Conservation (phyloP, 1,139 yeast species). For the Groenewaldozyma auringiensis region DNA sequence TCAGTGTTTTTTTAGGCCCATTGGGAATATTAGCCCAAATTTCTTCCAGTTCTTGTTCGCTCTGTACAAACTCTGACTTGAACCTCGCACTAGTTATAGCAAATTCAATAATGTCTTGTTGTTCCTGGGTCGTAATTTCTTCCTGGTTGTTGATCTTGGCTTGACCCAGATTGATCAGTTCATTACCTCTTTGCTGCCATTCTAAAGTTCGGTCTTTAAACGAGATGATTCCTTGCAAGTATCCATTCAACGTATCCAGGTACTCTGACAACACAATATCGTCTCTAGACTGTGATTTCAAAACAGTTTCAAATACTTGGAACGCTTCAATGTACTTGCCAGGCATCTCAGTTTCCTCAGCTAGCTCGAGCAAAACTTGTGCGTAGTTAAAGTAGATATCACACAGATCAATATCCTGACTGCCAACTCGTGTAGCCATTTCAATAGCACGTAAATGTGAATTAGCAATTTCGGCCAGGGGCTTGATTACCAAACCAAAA, state of each 20-base stretch:
- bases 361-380: constrained; percentile 24
- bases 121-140: neutral
- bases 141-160: neutral
- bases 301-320: constrained; percentile 17
- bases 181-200: neutral
- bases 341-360: constrained; percentile 19
- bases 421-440: constrained; percentile 3
- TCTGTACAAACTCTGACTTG: neutral
- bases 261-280: constrained; percentile 7
- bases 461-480: constrained; percentile 5
- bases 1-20: neutral
- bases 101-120: neutral
- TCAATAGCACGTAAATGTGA: neutral
- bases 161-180: neutral
- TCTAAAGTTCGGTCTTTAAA: constrained; percentile 3
- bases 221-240: constrained; percentile 6
- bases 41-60: neutral
- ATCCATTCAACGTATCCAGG: constrained; percentile 10
- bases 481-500: constrained; percentile 15
- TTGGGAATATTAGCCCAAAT: neutral
- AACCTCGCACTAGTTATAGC: neutral
- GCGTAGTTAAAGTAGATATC: constrained; percentile 26
- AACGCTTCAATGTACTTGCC: constrained; percentile 13
- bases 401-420: constrained; percentile 6
- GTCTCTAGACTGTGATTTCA: constrained; percentile 15